A percentile compares a stretch with the other conserved stretches of the same genome.
phyloP scores from a whole-genome alignment of 495 filamentous ascomycete species.

The Parmelia sp. region DNA sequence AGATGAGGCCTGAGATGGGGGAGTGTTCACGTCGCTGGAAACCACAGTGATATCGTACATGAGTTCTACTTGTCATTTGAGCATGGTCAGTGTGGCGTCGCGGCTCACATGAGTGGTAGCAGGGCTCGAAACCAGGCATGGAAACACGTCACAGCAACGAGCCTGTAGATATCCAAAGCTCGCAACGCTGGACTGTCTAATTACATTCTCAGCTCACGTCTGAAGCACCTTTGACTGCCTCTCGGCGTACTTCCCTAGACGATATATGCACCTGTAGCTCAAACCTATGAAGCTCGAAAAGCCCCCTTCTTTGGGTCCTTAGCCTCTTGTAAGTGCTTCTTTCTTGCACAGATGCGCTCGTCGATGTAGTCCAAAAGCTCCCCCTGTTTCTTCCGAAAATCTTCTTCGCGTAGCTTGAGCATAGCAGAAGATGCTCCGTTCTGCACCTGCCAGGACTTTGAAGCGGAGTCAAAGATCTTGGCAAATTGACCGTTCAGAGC shows the following conservation, averaged over 20 bases:
- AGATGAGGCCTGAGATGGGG: neutral
- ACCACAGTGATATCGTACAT: neutral
- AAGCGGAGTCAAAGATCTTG: neutral
- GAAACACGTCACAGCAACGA: neutral
- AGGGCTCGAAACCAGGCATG: neutral
- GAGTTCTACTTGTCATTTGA: neutral
- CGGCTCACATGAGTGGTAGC: neutral
- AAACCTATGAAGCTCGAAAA: neutral
- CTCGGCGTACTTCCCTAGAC: neutral
- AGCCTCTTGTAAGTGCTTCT: neutral
- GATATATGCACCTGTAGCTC: neutral
- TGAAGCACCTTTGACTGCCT: neutral
- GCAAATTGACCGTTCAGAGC: neutral
- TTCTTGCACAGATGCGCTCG: neutral
- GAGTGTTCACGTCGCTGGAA: neutral
- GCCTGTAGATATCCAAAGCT: neutral
- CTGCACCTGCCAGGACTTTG: neutral
- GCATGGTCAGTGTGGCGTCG: neutral
- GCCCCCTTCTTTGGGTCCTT: neutral
- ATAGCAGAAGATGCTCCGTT: neutral
- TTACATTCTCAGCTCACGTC: neutral
- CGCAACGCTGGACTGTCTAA: neutral
- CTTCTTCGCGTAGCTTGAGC: neutral
- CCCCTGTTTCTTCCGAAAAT: neutral
- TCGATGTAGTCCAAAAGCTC: slow-evolving; percentile 2